phyloP scores from a whole-genome alignment of 805 yeast species.

The Metschnikowia cerradonensis region DNA sequence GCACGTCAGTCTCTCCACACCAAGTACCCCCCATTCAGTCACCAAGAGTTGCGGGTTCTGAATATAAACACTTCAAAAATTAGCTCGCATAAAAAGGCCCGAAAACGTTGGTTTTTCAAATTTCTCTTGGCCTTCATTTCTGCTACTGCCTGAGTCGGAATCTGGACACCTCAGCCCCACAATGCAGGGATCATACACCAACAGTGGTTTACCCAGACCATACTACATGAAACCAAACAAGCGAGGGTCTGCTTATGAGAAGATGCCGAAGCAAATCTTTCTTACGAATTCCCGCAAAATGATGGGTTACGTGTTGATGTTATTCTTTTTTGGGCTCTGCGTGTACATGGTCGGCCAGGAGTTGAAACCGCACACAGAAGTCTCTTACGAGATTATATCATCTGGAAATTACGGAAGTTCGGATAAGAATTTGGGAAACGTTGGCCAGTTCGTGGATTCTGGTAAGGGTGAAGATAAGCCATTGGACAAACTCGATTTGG shows the following conservation, averaged over 20 bases:
- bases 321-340: slow-evolving; percentile 30
- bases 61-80: neutral
- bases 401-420: slow-evolving; percentile 6
- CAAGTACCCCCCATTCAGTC: neutral
- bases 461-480: slow-evolving; percentile 31
- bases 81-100: neutral
- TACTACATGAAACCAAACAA: slow-evolving; percentile 43
- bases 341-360: slow-evolving; percentile 37
- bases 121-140: neutral
- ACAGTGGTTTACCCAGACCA: slow-evolving; percentile 43
- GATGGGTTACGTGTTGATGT: slow-evolving; percentile 35
- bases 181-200: slow-evolving; percentile 45
- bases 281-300: slow-evolving; percentile 36
- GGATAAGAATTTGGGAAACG: slow-evolving; percentile 22
- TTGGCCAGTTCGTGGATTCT: slow-evolving; percentile 26
- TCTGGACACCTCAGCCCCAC: neutral
- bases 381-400: slow-evolving; percentile 25
- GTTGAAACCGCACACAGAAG: slow-evolving; percentile 26
- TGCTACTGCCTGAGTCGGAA: neutral
- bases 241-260: slow-evolving; percentile 34
- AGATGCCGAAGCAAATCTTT: slow-evolving; percentile 29
- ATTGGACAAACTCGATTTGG: slow-evolving; percentile 32
- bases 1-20: neutral
- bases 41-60: neutral
- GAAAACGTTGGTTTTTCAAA: too few relatives aligned